These are phyloP conservation scores for Groenewaldozyma sp. DNA, from an alignment of 1,139 yeast genomes.

Conservation along the genomic window DNA sequence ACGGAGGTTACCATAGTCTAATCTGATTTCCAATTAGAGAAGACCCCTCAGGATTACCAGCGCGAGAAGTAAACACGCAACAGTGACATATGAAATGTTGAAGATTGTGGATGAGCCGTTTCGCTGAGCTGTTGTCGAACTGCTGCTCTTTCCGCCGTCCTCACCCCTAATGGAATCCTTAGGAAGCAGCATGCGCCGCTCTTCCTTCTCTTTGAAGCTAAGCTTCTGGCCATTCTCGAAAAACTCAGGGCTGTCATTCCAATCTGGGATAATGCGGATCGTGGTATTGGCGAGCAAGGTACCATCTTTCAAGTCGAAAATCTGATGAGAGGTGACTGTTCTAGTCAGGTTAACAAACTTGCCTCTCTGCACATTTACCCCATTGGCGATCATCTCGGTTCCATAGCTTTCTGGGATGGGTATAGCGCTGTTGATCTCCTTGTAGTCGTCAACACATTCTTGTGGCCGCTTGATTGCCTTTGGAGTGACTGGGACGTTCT, in stretches of 20 bases:
- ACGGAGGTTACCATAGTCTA: no score
- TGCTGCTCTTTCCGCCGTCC: background rate
- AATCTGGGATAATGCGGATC: conserved; percentile 10
- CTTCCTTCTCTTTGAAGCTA: conserved; percentile 1
- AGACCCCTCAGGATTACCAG: no score
- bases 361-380: conserved; percentile 34
- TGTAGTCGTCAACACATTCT: conserved; percentile 22
- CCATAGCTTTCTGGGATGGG: conserved; percentile 25
- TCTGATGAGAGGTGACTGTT: conserved; percentile 35
- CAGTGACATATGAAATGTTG: no score
- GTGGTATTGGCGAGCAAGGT: conserved; percentile 42
- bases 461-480: conserved; percentile 14
- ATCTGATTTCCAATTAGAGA: no score
- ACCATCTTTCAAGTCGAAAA: conserved; percentile 40
- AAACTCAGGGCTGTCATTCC: conserved; percentile 2
- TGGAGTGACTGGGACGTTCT: conserved; percentile 10
- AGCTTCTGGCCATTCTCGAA: no score
- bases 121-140: conserved; percentile 3
- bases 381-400: conserved; percentile 19
- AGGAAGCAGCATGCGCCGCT: background rate
- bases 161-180: conserved; percentile 1
- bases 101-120: no score
- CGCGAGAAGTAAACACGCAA: no score
- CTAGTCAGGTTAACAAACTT: conserved; percentile 33
- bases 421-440: conserved; percentile 21